These are phyloP conservation scores for Raddia guianensis DNA, from an alignment of 176 grass and related monocot species.

Conservation along the genomic window DNA sequence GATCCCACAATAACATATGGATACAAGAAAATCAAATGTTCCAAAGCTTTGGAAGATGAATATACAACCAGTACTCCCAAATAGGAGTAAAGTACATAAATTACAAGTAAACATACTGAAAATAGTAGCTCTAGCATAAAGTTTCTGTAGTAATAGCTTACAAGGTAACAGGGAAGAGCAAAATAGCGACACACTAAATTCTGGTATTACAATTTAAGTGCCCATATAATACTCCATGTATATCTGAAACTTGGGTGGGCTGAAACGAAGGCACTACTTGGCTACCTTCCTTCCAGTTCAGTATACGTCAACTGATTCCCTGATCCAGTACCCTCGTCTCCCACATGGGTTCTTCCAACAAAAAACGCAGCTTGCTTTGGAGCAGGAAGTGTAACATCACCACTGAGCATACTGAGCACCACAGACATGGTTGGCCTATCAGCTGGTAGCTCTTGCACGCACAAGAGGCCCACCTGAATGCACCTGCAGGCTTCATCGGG, in stretches of 20 bases:
- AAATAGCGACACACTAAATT: too few species aligned
- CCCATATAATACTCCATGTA: too few species aligned
- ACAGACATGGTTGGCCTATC: conserved; percentile 66
- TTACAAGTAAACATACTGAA: conserved; percentile 5
- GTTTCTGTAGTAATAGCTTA: too few species aligned
- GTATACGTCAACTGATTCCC: conserved; percentile 42
- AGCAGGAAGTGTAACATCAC: conserved; percentile 47
- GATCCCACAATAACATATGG: not conserved
- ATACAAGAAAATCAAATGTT: not conserved
- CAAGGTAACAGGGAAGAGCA: too few species aligned
- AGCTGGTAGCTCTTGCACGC: conserved; percentile 64
- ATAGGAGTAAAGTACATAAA: not conserved
- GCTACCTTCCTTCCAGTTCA: conserved; percentile 45
- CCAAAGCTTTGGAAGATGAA: not conserved
- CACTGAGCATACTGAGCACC: conserved; percentile 60
- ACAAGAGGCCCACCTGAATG: conserved; percentile 75
- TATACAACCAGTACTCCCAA: not conserved
- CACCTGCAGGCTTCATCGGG: conserved; percentile 49
- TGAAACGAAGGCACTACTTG: not conserved
- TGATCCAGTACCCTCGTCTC: conserved; percentile 22
- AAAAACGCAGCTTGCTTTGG: conserved; percentile 63
- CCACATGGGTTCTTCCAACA: conserved; percentile 28
- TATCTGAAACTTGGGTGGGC: not conserved
- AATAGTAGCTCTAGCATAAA: too few species aligned
- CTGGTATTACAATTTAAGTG: too few species aligned